Evolutionary conservation across 345 rosid genomes (phyloP), one percentile per base, ranked within the genome.

Genomic region (Atalantia buxifolia): DNA sequence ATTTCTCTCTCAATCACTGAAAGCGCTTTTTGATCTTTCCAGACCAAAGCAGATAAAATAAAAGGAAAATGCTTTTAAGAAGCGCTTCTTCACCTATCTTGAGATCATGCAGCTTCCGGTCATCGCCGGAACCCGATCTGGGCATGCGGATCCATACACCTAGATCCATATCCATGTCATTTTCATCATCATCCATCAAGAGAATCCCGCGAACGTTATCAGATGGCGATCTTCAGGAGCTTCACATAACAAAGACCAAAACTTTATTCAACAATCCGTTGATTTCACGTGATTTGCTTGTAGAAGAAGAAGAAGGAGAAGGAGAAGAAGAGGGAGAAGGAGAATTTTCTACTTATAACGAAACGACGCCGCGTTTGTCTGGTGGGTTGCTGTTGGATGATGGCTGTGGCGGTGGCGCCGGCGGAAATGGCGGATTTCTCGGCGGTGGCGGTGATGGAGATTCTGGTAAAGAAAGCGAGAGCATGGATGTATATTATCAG

Each of bases 401-500:
- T 27, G 66, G 36, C n/a, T 72, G 59, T n/a, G 77, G 70, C 16
- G 82, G 79, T 19, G 66, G 65, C 5, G 79, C 62, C 25, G 71
- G 76, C 6, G 77, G 85, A 22, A 75, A 77, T 8, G 65, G 76
- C 1, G 79, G 62, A 21, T 45, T 22, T 21, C 69, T 66, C 7
- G 79, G 81, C 9, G 85, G 80, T 2, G 71, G 82, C 0, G 86
- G 60, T 0, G 81, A 25, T 31, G 86, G 86, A 25, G 76, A 75
- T 53, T 74, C 75, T 12, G 71, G 67, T 71, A 22, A 31, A 27
- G 84, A 81, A 74, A 85, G 75, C 38, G 86, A 86, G 64, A 77
- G 60, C 27, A 64, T 85, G 86, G 90, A 90, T 36, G 72, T 50
- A 7, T 85, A 87, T 81, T 88, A 88, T 67, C 82, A 84, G 80